A percentile compares a stretch with the other conserved stretches of the same genome.
Evolutionary conservation across 352 stramenopile genomes (phyloP).

Genomic region (Phytophthora cactorum): DNA sequence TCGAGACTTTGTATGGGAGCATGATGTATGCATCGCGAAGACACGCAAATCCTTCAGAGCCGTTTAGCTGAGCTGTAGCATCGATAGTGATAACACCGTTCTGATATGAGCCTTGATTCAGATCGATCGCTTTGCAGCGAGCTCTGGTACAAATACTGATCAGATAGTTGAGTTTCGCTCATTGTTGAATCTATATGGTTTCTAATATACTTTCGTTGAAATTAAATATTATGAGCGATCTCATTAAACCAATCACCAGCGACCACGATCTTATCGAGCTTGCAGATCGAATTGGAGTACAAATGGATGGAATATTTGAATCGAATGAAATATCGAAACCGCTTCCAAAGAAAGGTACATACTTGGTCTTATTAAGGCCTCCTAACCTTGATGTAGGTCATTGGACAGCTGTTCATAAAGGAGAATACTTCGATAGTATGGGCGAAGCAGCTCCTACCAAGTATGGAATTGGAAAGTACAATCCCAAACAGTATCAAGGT

Average conservation of each 20-base stretch:
- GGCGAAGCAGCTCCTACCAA: neutral
- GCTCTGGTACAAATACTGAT: too few relatives aligned
- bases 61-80: neutral
- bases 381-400: neutral
- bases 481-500: neutral
- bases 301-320: neutral
- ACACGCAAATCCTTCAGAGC: neutral
- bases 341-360: neutral
- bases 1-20: neutral
- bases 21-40: neutral
- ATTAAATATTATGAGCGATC: neutral
- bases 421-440: neutral
- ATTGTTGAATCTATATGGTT: neutral
- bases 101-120: too few relatives aligned
- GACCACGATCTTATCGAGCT: slow-evolving; percentile 1
- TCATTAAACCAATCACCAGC: neutral
- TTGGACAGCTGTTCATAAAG: neutral
- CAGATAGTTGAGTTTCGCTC: neutral
- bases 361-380: neutral
- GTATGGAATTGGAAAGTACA: neutral
- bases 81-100: too few relatives aligned
- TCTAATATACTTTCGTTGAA: neutral
- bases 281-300: neutral
- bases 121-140: too few relatives aligned
- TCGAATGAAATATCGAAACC: neutral